Evolutionary conservation across 164 flowering plant species (phyloP).

Genomic region (Macadamia tetraphylla): DNA sequence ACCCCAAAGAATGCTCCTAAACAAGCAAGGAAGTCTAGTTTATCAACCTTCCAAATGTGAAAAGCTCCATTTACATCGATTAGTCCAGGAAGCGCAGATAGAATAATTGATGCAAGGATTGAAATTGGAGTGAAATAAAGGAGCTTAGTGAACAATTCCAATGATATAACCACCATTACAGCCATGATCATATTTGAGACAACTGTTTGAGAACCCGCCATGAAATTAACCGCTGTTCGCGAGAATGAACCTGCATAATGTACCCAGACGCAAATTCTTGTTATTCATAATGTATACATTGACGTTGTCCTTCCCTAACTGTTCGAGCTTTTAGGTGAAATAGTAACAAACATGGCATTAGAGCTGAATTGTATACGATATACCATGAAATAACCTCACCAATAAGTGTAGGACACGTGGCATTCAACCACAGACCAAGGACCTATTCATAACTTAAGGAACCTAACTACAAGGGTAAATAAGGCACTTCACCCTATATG

Average conservation of each 20-base stretch:
- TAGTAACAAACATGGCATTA: too few species aligned
- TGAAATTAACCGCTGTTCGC: constrained; percentile 77
- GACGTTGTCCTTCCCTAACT: too few species aligned
- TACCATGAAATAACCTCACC: too few species aligned
- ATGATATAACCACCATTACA: constrained; percentile 49
- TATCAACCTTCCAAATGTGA: constrained; percentile 68
- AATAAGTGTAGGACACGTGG: too few species aligned
- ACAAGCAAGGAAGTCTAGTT: constrained; percentile 75
- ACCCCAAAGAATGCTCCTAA: constrained; percentile 78
- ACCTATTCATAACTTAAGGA: too few species aligned
- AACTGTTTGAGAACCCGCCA: constrained; percentile 72
- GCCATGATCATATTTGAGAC: constrained; percentile 88
- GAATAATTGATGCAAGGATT: constrained; percentile 71
- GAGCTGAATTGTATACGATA: too few species aligned
- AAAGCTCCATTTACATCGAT: constrained; percentile 55
- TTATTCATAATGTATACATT: too few species aligned
- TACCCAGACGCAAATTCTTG: not conserved
- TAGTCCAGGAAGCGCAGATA: constrained; percentile 79
- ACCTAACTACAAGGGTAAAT: too few species aligned
- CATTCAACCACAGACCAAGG: too few species aligned
- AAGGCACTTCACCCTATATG: too few species aligned
- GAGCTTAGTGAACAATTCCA: constrained; percentile 57
- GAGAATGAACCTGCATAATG: constrained; percentile 71
- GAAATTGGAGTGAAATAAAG: constrained; percentile 77
- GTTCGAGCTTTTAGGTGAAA: too few species aligned